These are phyloP conservation scores for Lagenidium giganteum DNA, from an alignment of 352 stramenopile genomes.

Conservation along the genomic window DNA sequence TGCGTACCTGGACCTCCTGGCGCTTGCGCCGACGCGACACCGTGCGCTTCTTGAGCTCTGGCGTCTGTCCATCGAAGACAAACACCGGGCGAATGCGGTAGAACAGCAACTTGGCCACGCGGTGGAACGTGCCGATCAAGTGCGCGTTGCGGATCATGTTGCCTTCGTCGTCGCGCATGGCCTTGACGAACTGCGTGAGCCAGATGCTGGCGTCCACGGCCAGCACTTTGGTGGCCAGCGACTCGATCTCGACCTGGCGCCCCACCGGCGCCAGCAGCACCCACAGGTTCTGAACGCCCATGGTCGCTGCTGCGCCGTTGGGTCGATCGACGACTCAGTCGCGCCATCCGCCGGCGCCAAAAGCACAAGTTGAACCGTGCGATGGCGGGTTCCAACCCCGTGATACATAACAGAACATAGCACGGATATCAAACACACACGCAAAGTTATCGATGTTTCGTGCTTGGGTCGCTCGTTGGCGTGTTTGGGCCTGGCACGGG, in stretches of 20 bases:
- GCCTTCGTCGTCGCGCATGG: constrained; percentile 95
- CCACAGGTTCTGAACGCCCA: constrained; percentile 99
- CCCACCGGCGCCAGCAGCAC: constrained; percentile 94
- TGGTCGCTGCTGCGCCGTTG: constrained; percentile 22
- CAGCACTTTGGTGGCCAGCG: constrained; percentile 92
- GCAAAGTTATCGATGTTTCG: no score
- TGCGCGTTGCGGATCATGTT: constrained; percentile 94
- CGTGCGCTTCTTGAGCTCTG: constrained; percentile 94
- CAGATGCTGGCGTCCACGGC: constrained; percentile 99
- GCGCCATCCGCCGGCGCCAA: no score
- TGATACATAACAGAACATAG: no score
- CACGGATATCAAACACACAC: no score
- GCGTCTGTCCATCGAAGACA: constrained; percentile 98
- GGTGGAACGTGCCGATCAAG: constrained; percentile 92
- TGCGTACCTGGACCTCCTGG: constrained; percentile 50
- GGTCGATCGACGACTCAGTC: no score
- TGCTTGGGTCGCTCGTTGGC: no score
- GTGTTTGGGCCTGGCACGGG: no score
- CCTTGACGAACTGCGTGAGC: constrained; percentile 99
- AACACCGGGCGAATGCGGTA: constrained; percentile 97
- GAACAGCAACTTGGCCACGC: constrained; percentile 93
- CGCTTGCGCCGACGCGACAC: constrained; percentile 53
- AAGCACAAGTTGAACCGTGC: no score
- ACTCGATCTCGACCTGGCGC: constrained; percentile 97
- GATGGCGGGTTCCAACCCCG: no score